Base-by-base conservation (phyloP, 2,329 filamentous ascomycete species). In the Cladorrhinum sp. region DNA sequence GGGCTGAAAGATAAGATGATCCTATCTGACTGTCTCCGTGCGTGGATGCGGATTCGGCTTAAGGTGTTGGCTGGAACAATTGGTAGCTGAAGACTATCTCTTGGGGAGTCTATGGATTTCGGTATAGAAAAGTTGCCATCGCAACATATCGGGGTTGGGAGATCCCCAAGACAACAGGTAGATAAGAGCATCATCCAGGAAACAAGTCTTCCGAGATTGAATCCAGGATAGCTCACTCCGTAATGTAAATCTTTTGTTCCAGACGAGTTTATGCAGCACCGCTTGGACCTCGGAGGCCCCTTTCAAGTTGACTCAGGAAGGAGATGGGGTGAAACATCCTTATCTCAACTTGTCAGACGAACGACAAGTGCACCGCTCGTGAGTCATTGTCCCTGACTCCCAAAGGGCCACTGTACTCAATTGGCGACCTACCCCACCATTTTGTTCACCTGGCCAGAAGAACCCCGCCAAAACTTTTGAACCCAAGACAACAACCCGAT, bases 371-470 rank as follows among this genome's bases (percentile, higher is more conserved):
- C n/a, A 18, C n/a, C 41, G 6, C 29, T 13, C 29, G 61, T 65
- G 64, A 65, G 64, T 65, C 64, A 65, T 61, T 59, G 58, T 52
- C 51, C 52, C 51, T 45, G 50, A 54, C 59, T 36, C 12, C 36
- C 25, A 58, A 57, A 59, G 49, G 50, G 45, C 29, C 38, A 22
- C 51, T 24, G 18, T 50, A 41, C 27, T 57, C 55, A 61, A 61
- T 61, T 62, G 36, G 38, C 10, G 12, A 16, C 13, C 16, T 55
- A 60, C 64, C 64, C 64, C 64, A 62, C 64, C 62, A 63, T 50
- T 27, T 50, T 52, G 54, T 62, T 65, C 61, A 64, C 57, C 45
- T 58, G 16, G 16, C 23, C 52, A 25, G 24, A 50, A 18, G 16
- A 10, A 64, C 64, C 62, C 62, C 62, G 60, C 63, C 63, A 64